phyloP scores from a whole-genome alignment of 805 yeast genomes.

The Metschnikowia anglica region DNA sequence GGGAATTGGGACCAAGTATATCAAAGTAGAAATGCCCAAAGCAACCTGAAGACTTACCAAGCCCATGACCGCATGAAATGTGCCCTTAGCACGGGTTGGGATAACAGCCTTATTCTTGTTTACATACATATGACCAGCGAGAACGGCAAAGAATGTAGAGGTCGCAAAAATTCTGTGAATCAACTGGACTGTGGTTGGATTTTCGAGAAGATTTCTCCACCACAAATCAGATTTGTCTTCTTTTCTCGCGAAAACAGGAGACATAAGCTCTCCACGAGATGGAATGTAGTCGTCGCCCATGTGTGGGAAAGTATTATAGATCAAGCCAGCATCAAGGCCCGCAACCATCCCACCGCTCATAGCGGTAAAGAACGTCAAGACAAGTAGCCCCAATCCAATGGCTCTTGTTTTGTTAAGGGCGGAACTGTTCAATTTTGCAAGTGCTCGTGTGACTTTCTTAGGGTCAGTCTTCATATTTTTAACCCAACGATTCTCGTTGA shows the following conservation, averaged over 20 bases:
- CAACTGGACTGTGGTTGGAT: slow-evolving; percentile 93
- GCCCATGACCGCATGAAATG: slow-evolving; percentile 74
- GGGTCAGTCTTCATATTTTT: slow-evolving; percentile 50
- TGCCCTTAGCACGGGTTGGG: slow-evolving; percentile 56
- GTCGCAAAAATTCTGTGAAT: slow-evolving; percentile 85
- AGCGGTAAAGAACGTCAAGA: slow-evolving; percentile 80
- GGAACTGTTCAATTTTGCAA: slow-evolving; percentile 62
- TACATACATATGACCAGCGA: slow-evolving; percentile 71
- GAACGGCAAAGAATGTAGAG: slow-evolving; percentile 69
- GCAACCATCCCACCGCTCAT: slow-evolving; percentile 99
- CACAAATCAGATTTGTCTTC: slow-evolving; percentile 68
- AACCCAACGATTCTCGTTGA: slow-evolving; percentile 69
- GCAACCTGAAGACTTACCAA: slow-evolving; percentile 79
- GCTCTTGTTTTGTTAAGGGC: slow-evolving; percentile 57
- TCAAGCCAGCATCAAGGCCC: slow-evolving; percentile 95
- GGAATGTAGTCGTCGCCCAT: slow-evolving; percentile 91
- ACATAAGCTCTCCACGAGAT: slow-evolving; percentile 71
- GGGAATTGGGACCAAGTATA: slow-evolving; percentile 88
- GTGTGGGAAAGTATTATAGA: slow-evolving; percentile 93
- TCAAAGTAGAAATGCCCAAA: slow-evolving; percentile 80
- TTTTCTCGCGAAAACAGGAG: slow-evolving; percentile 65
- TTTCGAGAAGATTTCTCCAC: slow-evolving; percentile 93
- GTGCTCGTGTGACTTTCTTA: slow-evolving; percentile 48
- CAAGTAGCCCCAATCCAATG: slow-evolving; percentile 55
- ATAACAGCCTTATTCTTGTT: slow-evolving; percentile 49